These are phyloP conservation scores for Rachicladosporium sp. DNA, from an alignment of 2,329 filamentous ascomycete species.

Conservation along the genomic window DNA sequence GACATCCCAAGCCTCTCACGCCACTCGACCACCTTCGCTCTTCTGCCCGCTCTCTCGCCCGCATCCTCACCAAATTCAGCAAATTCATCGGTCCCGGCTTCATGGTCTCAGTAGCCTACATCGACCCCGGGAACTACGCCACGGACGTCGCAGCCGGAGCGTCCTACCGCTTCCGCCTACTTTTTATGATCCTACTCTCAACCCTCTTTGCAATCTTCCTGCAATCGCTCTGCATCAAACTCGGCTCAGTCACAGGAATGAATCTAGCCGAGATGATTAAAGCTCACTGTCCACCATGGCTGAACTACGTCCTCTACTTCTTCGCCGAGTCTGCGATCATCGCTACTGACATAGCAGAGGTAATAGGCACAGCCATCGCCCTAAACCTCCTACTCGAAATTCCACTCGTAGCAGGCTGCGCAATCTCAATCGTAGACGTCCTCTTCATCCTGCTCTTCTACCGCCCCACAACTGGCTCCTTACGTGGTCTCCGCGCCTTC, in stretches of 20 bases:
- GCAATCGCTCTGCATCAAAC: slow-evolving; percentile 52
- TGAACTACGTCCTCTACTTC: slow-evolving; percentile 42
- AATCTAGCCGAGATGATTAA: slow-evolving; percentile 39
- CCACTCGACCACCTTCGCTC: not conserved
- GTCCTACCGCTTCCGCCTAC: slow-evolving; percentile 50
- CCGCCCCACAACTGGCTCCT: slow-evolving; percentile 41
- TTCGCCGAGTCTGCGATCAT: slow-evolving; percentile 46
- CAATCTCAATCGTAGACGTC: slow-evolving; percentile 56
- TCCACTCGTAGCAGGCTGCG: slow-evolving; percentile 55
- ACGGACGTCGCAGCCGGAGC: slow-evolving; percentile 59
- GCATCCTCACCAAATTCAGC: slow-evolving; percentile 34
- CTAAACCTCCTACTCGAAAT: slow-evolving; percentile 53
- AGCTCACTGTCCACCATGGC: slow-evolving; percentile 39
- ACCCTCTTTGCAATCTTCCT: slow-evolving; percentile 62
- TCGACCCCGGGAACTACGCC: slow-evolving; percentile 50
- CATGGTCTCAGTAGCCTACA: slow-evolving; percentile 42
- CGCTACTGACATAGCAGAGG: slow-evolving; percentile 48
- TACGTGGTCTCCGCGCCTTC: slow-evolving; percentile 48
- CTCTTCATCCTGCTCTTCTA: slow-evolving; percentile 58
- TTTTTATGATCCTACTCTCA: slow-evolving; percentile 57
- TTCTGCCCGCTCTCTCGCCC: slow-evolving; percentile 2
- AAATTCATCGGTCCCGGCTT: slow-evolving; percentile 55
- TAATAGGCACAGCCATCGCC: slow-evolving; percentile 59
- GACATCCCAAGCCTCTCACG: not conserved
- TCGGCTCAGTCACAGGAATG: slow-evolving; percentile 39